These are phyloP conservation scores for Penicillium pulvis DNA, from an alignment of 495 filamentous ascomycete species.

Conservation along the genomic window DNA sequence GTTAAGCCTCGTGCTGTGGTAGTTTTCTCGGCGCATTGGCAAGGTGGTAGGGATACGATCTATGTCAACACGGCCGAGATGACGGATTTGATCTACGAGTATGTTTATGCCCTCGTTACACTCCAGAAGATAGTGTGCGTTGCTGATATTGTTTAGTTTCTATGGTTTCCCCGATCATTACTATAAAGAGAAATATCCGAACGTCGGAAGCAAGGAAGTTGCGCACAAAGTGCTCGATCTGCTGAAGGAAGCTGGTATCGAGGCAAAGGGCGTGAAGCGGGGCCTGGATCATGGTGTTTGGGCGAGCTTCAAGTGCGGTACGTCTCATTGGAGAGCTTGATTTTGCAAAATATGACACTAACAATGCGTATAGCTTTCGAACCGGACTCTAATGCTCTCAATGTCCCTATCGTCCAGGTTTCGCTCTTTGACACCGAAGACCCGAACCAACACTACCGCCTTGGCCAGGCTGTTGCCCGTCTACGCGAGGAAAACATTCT, in stretches of 20 bases:
- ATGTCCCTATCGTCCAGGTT: constrained; percentile 79
- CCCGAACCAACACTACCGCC: constrained; percentile 66
- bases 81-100: constrained; percentile 82
- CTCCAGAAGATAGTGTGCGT: neutral
- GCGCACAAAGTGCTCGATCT: constrained; percentile 65
- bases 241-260: constrained; percentile 62
- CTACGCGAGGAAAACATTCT: constrained; percentile 74
- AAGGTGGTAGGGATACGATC: constrained; percentile 58
- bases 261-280: constrained; percentile 61
- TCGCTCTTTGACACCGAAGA: constrained; percentile 73
- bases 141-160: constrained; percentile 50
- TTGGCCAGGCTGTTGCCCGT: constrained; percentile 67
- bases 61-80: constrained; percentile 72
- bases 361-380: constrained; percentile 56
- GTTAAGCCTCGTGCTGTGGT: constrained; percentile 81
- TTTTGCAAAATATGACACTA: neutral
- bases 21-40: constrained; percentile 89
- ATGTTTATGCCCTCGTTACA: constrained; percentile 22
- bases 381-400: constrained; percentile 71
- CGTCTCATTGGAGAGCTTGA: constrained; percentile 19
- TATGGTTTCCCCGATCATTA: constrained; percentile 73
- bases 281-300: constrained; percentile 85
- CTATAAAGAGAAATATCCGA: constrained; percentile 66
- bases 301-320: constrained; percentile 67
- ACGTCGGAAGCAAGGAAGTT: constrained; percentile 65